Conservation (phyloP, 2,329 filamentous ascomycete species). For the Pleomassaria siparia region DNA sequence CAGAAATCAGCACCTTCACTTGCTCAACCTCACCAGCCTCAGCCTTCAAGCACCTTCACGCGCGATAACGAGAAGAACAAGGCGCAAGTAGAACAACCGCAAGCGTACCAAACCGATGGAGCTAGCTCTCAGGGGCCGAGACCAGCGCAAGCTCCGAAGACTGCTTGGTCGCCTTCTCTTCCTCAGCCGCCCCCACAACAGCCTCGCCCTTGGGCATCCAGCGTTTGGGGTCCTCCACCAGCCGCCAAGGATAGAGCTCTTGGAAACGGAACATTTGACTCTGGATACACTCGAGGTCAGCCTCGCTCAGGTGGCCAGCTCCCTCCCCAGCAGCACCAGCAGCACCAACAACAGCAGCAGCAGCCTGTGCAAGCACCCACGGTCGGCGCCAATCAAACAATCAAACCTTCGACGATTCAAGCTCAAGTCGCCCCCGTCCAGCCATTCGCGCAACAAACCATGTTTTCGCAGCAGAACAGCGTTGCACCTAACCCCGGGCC, state of each 20-base stretch:
- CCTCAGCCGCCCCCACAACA: slow-evolving; percentile 4
- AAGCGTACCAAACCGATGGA: slow-evolving; percentile 11
- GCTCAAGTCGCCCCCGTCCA: slow-evolving; percentile 19
- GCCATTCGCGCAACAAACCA: slow-evolving; percentile 20
- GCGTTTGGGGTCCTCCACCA: slow-evolving; percentile 74
- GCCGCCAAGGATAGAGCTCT: slow-evolving; percentile 68
- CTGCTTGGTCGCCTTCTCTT: slow-evolving; percentile 29
- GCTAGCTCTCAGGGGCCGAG: slow-evolving; percentile 15
- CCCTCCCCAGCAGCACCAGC: slow-evolving; percentile 31
- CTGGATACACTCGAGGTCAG: slow-evolving; percentile 58
- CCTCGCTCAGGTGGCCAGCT: slow-evolving; percentile 39
- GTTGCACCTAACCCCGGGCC: slow-evolving; percentile 23
- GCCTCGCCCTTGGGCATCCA: slow-evolving; percentile 42
- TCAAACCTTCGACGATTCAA: slow-evolving; percentile 19
- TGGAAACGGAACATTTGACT: slow-evolving; percentile 75
- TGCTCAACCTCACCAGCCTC: slow-evolving; percentile 5
- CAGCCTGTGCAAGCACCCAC: slow-evolving; percentile 24
- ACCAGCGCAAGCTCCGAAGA: slow-evolving; percentile 24
- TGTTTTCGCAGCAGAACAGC: slow-evolving; percentile 20
- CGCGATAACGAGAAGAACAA: slow-evolving; percentile 24
- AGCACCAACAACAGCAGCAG: slow-evolving; percentile 30
- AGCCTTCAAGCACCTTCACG: slow-evolving; percentile 20
- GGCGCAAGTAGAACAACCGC: slow-evolving; percentile 16
- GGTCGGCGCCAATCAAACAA: slow-evolving; percentile 23
- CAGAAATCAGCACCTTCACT: slow-evolving; percentile 19